Percentiles rank a stretch among this genome's conserved stretches.
Conservation (phyloP, 2,329 filamentous ascomycete species). For the Stemphylium beticola region DNA sequence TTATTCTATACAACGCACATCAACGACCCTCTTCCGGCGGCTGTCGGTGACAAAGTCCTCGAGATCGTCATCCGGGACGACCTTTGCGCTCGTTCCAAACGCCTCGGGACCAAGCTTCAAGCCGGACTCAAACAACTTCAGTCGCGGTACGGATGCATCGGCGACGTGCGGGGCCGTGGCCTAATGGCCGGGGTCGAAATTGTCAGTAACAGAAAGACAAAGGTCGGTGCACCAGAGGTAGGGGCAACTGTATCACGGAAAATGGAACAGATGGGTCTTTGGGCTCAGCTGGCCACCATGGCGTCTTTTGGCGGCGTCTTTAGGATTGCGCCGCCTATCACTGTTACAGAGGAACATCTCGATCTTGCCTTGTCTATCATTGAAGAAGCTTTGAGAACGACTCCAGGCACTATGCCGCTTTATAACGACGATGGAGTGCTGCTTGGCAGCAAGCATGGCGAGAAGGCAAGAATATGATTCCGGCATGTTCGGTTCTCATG, state of each 20-base stretch:
- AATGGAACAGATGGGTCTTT: slow-evolving; percentile 61
- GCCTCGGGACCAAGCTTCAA: slow-evolving; percentile 56
- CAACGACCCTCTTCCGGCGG: slow-evolving; percentile 66
- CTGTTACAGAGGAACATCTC: slow-evolving; percentile 53
- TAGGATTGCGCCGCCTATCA: slow-evolving; percentile 66
- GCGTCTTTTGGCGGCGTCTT: slow-evolving; percentile 60
- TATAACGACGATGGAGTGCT: slow-evolving; percentile 9
- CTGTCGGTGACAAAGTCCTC: slow-evolving; percentile 66
- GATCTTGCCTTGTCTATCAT: slow-evolving; percentile 61
- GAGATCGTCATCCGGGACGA: slow-evolving; percentile 65
- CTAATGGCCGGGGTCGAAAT: slow-evolving; percentile 66
- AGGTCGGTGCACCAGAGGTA: slow-evolving; percentile 56
- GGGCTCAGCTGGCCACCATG: slow-evolving; percentile 61
- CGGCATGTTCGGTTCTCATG: no score
- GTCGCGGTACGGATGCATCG: slow-evolving; percentile 64
- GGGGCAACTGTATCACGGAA: slow-evolving; percentile 56
- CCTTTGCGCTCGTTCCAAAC: slow-evolving; percentile 55
- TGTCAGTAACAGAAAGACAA: slow-evolving; percentile 58
- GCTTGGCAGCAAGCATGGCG: neutral
- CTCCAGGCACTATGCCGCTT: slow-evolving; percentile 50
- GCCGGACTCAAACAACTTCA: slow-evolving; percentile 56
- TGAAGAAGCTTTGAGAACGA: slow-evolving; percentile 63
- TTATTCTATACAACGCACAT: slow-evolving; percentile 68
- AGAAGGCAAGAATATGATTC: neutral
- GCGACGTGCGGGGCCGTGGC: slow-evolving; percentile 65